A percentile compares a stretch with the other conserved stretches of the same genome.
These are phyloP conservation scores for Podospora fimiseda DNA, from an alignment of 495 filamentous ascomycete genomes.

Conservation along the genomic window DNA sequence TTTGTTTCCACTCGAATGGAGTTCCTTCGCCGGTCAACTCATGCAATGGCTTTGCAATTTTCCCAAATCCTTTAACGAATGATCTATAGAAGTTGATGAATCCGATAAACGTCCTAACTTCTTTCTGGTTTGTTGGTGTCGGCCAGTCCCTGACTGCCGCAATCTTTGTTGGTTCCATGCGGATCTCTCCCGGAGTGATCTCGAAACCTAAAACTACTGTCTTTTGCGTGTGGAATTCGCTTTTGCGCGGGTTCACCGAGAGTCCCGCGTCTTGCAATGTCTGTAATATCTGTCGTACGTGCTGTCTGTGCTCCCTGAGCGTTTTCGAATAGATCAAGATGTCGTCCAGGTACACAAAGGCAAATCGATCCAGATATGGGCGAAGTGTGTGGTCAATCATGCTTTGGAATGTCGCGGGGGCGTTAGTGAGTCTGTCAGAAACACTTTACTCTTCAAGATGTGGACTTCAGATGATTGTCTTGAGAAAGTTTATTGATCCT, in stretches of 20 bases:
- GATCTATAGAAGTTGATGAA: neutral
- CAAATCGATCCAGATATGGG: constrained; percentile 22
- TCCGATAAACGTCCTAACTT: neutral
- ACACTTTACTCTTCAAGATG: too few relatives aligned
- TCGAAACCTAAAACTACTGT: neutral
- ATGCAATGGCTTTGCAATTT: neutral
- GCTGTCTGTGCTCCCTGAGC: neutral
- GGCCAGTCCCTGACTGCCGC: neutral
- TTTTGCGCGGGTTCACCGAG: neutral
- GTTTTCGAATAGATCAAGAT: constrained; percentile 3
- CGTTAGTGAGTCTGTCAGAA: too few relatives aligned
- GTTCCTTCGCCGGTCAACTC: neutral
- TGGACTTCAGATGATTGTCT: too few relatives aligned
- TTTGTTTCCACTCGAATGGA: neutral
- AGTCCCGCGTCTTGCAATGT: neutral
- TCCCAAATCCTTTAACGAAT: neutral
- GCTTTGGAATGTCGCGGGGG: constrained; percentile 21
- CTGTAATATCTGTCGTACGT: neutral
- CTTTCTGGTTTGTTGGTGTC: neutral
- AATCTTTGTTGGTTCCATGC: neutral
- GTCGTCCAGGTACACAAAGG: constrained; percentile 4
- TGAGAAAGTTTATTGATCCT: too few relatives aligned
- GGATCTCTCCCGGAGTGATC: neutral
- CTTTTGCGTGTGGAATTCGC: neutral
- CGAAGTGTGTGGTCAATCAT: constrained; percentile 27